Evolutionary conservation across 2,329 filamentous ascomycete genomes (phyloP), one percentile per base, ranked within the genome.

Genomic region (Phialocephala subalpina): DNA sequence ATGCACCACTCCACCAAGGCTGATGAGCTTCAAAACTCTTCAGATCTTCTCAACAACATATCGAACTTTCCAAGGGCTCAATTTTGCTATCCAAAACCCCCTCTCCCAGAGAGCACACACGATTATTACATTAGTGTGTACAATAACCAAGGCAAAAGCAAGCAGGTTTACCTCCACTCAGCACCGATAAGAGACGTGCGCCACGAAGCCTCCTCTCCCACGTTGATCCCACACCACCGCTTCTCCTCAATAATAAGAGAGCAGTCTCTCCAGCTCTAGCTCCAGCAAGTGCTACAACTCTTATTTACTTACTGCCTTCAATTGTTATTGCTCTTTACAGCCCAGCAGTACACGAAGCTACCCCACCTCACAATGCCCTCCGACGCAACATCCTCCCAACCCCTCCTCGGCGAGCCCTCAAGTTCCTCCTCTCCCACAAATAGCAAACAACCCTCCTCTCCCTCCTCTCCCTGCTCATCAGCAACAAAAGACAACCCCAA

Each of bases 121-220:
- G 33, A 57, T 18, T 22, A 2, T 35, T 53, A 33, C 49, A 53
- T n/a, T 29, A 53, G 49, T 33, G 49, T 33, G 49, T 53, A 53
- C 11, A 33, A 33, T 22, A 49, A 29, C 14, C 22, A 53, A 33
- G 18, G 58, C 33, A 62, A 53, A 53, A 58, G 63, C 49, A 64
- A 60, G 12, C 25, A 58, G 29, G 33, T 20, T 27, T 61, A 35
- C 33, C 62, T 18, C 16, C 14, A 55, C n/a, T 66, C 59, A 52
- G 33, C n/a, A 25, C 45, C 55, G 67, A 67, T 65, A 67, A 69
- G 64, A 69, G 64, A 64, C 52, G 52, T 60, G 58, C 65, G 67
- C 67, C 67, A 64, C 63, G 27, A 59, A 59, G 49, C 49, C 49
- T 29, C 14, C 47, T 57, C 47, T 56, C 60, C 49, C 49, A 53